Percentiles rank a stretch among this genome's conserved stretches.
Evolutionary conservation across 2,329 filamentous ascomycete genomes (phyloP).

Genomic region (Byssothecium circinans): DNA sequence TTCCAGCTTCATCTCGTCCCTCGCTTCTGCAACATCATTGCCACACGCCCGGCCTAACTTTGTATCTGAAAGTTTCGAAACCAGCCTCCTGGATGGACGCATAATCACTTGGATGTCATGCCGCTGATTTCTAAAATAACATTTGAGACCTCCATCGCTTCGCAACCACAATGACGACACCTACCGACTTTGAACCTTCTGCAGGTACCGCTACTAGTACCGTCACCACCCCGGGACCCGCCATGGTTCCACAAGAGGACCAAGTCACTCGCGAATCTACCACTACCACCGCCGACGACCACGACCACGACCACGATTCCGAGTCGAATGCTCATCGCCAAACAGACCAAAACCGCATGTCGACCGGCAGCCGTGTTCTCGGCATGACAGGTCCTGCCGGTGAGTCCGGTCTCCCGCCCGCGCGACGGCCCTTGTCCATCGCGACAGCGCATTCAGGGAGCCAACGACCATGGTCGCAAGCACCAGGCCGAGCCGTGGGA

Average conservation of each 20-base stretch:
- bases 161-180: constrained; percentile 38
- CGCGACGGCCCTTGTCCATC: constrained; percentile 46
- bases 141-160: constrained; percentile 28
- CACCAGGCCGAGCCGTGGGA: constrained; percentile 58
- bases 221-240: constrained; percentile 16
- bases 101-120: constrained; percentile 36
- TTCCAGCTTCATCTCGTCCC: background rate
- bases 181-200: constrained; percentile 6
- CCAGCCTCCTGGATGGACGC: constrained; percentile 6
- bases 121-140: constrained; percentile 22
- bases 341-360: constrained; percentile 33
- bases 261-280: constrained; percentile 69
- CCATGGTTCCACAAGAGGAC: constrained; percentile 56
- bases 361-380: constrained; percentile 38
- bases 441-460: constrained; percentile 42
- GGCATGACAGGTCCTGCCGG: constrained; percentile 51
- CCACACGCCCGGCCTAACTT: constrained; percentile 14
- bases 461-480: constrained; percentile 56
- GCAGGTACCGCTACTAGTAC: constrained; percentile 10
- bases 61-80: constrained; percentile 16
- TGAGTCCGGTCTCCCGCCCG: constrained; percentile 52
- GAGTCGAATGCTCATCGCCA: constrained; percentile 8
- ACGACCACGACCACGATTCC: constrained; percentile 53
- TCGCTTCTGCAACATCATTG: constrained; percentile 24
- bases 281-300: constrained; percentile 55